Evolutionary conservation across 208 protist species (phyloP).

Genomic region (Trypanosoma lewisi): DNA sequence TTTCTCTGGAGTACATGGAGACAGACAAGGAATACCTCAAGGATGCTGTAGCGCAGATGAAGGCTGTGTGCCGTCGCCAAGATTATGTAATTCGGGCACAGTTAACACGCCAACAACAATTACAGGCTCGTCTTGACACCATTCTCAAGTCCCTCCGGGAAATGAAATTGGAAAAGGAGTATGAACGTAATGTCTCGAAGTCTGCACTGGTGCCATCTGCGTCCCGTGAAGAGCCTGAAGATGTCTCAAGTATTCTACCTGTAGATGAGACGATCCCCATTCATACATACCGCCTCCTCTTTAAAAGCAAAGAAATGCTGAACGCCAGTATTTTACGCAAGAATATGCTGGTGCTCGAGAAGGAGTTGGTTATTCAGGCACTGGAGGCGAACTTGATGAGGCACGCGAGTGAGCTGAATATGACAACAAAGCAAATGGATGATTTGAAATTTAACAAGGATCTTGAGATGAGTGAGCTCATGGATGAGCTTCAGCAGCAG

Average conservation of each 20-base stretch:
- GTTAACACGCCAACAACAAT: constrained; percentile 74
- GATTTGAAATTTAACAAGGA: constrained; percentile 39
- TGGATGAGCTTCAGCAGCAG: constrained; percentile 47
- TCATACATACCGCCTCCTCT: constrained; percentile 82
- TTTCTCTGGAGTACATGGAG: constrained; percentile 63
- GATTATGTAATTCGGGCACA: constrained; percentile 82
- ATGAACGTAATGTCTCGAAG: constrained; percentile 67
- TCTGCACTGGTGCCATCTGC: constrained; percentile 71
- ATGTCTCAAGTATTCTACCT: constrained; percentile 76
- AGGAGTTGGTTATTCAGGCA: constrained; percentile 78
- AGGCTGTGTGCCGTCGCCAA: constrained; percentile 60
- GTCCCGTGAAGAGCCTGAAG: constrained; percentile 69
- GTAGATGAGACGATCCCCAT: constrained; percentile 78
- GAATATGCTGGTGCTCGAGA: constrained; percentile 90
- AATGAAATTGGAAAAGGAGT: constrained; percentile 81
- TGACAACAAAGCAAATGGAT: constrained; percentile 48
- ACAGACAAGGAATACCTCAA: constrained; percentile 74
- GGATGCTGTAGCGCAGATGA: constrained; percentile 66
- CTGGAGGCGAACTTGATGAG: constrained; percentile 69
- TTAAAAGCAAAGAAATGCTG: constrained; percentile 87
- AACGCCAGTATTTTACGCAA: constrained; percentile 76
- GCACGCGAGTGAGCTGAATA: constrained; percentile 55
- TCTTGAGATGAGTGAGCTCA: constrained; percentile 41
- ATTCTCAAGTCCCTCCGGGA: constrained; percentile 74
- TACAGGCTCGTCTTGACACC: constrained; percentile 73